These are phyloP conservation scores for Eucalyptus microcorys DNA, from an alignment of 345 rosid species.

Conservation along the genomic window DNA sequence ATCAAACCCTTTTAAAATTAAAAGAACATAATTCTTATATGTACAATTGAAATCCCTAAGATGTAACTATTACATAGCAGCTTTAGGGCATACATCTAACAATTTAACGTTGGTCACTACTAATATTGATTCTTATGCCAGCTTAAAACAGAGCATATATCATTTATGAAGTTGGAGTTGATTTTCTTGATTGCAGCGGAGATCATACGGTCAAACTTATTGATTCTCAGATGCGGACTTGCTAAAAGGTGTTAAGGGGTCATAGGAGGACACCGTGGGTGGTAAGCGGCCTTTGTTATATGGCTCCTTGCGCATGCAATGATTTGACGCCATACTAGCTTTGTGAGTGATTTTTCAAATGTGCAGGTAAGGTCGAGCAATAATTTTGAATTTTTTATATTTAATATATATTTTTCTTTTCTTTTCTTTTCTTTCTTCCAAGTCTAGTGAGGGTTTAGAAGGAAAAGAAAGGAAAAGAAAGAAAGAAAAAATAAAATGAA, in stretches of 20 bases:
- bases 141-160: background rate
- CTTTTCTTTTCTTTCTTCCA: no score
- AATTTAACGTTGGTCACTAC: background rate
- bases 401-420: no score
- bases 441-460: no score
- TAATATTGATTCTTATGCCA: no score
- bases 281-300: constrained; percentile 31
- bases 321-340: background rate
- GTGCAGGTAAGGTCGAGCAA: background rate
- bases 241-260: constrained; percentile 85
- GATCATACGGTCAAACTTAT: constrained; percentile 85
- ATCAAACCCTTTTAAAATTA: no score
- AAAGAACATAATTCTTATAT: no score
- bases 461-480: no score
- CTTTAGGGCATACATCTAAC: no score
- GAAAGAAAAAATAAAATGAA: no score
- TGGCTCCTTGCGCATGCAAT: background rate
- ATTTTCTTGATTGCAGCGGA: constrained; percentile 37
- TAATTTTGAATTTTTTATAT: no score
- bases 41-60: no score
- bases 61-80: no score
- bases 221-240: constrained; percentile 76
- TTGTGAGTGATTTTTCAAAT: background rate
- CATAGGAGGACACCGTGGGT: constrained; percentile 99
- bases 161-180: background rate